Evolutionary conservation across 495 filamentous ascomycete species (phyloP).

Genomic region (Aspergillus baeticus): DNA sequence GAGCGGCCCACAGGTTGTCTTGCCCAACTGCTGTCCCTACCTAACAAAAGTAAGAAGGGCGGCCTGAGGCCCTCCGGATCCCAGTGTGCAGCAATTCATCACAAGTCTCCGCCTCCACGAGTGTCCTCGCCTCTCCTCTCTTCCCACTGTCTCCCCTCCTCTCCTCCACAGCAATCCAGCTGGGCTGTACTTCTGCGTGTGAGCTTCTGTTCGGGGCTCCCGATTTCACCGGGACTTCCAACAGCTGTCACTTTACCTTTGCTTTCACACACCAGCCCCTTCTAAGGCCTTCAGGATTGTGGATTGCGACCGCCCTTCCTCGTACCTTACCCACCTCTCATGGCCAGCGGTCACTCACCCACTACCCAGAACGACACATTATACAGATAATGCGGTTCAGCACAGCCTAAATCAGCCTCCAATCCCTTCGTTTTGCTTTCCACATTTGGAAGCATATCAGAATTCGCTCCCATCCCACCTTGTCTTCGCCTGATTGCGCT

Average conservation of each 20-base stretch:
- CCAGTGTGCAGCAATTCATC: slow-evolving; percentile 3
- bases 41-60: slow-evolving; percentile 1
- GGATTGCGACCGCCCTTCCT: slow-evolving; percentile 20
- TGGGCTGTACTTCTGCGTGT: slow-evolving; percentile 1
- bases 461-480: slow-evolving; percentile 15
- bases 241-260: slow-evolving; percentile 15
- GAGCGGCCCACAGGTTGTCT: slow-evolving; percentile 11
- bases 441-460: slow-evolving; percentile 23
- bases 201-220: slow-evolving; percentile 17
- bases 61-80: slow-evolving; percentile 14
- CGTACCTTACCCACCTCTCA: slow-evolving; percentile 3
- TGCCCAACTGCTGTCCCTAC: slow-evolving; percentile 7
- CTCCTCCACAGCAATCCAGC: slow-evolving; percentile 8
- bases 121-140: slow-evolving; percentile 7
- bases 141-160: slow-evolving; percentile 1
- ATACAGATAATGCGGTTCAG: slow-evolving; percentile 31
- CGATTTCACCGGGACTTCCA: slow-evolving; percentile 16
- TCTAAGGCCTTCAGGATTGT: slow-evolving; percentile 11
- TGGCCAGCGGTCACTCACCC: slow-evolving; percentile 8
- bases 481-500: slow-evolving; percentile 30
- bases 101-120: slow-evolving; percentile 15
- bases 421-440: slow-evolving; percentile 20
- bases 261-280: slow-evolving; percentile 11
- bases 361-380: slow-evolving; percentile 7
- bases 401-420: slow-evolving; percentile 21